These are phyloP conservation scores for Aspergillus egyptiacus DNA, from an alignment of 495 filamentous ascomycete genomes.

Conservation along the genomic window DNA sequence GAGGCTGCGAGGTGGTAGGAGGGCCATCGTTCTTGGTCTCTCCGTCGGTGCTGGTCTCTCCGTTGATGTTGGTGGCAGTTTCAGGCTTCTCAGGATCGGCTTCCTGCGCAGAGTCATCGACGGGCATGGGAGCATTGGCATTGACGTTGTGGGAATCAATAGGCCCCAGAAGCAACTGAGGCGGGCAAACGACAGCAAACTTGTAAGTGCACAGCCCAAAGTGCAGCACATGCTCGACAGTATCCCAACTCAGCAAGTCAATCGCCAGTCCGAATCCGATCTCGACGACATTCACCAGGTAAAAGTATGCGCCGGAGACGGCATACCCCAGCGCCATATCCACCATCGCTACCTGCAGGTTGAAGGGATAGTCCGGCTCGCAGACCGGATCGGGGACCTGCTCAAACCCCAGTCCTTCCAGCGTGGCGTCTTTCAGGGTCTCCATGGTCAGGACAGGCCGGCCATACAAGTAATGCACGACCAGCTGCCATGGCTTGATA, in stretches of 20 bases:
- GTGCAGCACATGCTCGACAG: slow-evolving; percentile 23
- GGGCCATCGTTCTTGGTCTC: too few species aligned
- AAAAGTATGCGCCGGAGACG: slow-evolving; percentile 26
- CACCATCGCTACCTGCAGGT: slow-evolving; percentile 17
- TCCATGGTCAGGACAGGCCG: slow-evolving; percentile 7
- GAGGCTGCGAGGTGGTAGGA: too few species aligned
- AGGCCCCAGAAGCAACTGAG: not conserved
- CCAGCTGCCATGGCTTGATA: slow-evolving; percentile 25
- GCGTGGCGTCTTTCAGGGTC: slow-evolving; percentile 10
- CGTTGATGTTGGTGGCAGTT: not conserved
- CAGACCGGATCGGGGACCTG: not conserved
- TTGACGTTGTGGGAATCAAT: not conserved
- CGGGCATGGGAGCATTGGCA: not conserved
- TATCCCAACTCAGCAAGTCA: slow-evolving; percentile 24
- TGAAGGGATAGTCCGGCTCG: slow-evolving; percentile 5
- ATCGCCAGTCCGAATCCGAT: slow-evolving; percentile 24
- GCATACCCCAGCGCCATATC: slow-evolving; percentile 31
- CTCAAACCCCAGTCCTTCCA: slow-evolving; percentile 15
- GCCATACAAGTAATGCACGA: slow-evolving; percentile 26
- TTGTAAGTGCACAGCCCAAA: slow-evolving; percentile 19
- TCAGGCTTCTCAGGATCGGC: not conserved
- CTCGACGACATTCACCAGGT: slow-evolving; percentile 15
- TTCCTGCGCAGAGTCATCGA: not conserved
- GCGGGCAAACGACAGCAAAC: slow-evolving; percentile 13
- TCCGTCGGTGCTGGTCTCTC: not conserved